phyloP scores from a whole-genome alignment of 176 grass and related monocot species.

The Oryza nivara region DNA sequence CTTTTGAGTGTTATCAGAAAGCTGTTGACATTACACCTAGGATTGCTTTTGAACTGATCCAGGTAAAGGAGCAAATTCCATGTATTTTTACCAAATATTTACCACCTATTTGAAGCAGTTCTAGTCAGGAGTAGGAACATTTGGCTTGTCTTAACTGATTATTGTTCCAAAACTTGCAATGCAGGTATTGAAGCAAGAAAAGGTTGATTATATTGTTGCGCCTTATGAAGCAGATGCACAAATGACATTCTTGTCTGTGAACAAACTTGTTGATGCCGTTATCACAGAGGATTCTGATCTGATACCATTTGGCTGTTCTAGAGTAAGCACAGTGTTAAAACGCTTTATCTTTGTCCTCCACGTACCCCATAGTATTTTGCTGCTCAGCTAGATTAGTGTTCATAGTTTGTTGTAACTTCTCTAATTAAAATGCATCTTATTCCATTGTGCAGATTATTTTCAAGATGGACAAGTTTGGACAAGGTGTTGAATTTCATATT shows the following conservation, averaged over 20 bases:
- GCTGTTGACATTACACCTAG: conserved; percentile 96
- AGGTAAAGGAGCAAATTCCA: conserved; percentile 54
- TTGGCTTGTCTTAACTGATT: conserved; percentile 6
- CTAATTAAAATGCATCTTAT: conserved; percentile 24
- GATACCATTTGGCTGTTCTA: conserved; percentile 98
- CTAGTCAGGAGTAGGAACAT: not conserved
- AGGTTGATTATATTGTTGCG: conserved; percentile 92
- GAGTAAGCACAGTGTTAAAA: conserved; percentile 62
- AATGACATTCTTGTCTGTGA: conserved; percentile 93
- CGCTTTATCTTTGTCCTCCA: conserved; percentile 13
- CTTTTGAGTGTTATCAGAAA: conserved; percentile 93
- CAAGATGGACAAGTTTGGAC: conserved; percentile 99
- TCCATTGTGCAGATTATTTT: conserved; percentile 75
- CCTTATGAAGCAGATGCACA: conserved; percentile 99
- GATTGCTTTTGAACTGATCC: conserved; percentile 85
- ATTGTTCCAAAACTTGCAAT: conserved; percentile 36
- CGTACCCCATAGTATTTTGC: not conserved
- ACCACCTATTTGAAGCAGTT: not conserved
- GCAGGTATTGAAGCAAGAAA: conserved; percentile 88
- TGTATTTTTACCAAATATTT: conserved; percentile 18
- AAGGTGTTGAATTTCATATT: conserved; percentile 86
- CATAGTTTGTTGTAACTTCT: conserved; percentile 10
- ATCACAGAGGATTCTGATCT: conserved; percentile 96
- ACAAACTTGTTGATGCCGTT: conserved; percentile 94
- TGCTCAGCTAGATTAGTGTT: conserved; percentile 3